These are phyloP conservation scores for Tetragonia tetragonoides DNA, from an alignment of 148 eudicot genomes.

Conservation along the genomic window DNA sequence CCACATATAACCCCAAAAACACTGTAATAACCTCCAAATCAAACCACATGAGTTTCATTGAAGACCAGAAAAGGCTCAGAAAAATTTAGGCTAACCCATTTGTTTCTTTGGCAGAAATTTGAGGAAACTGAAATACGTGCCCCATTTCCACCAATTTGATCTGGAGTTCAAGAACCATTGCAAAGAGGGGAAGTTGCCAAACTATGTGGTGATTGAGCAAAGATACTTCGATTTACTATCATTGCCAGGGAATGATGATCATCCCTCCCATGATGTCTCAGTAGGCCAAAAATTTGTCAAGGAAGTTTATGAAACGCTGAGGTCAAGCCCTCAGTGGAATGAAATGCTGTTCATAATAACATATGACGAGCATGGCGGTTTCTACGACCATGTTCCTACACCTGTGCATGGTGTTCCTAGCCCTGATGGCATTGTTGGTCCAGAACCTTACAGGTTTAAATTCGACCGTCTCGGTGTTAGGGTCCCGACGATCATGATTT, in stretches of 20 bases:
- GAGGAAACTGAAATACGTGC: conserved; percentile 39
- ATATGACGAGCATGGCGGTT: conserved; percentile 92
- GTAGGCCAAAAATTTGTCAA: conserved; percentile 70
- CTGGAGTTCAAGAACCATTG: conserved; percentile 42
- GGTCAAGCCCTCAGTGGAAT: conserved; percentile 86
- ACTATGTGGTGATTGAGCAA: conserved; percentile 55
- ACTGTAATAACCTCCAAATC: too few species aligned
- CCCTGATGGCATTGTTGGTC: conserved; percentile 65
- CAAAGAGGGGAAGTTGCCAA: conserved; percentile 53
- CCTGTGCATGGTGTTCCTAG: conserved; percentile 64
- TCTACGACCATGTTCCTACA: conserved; percentile 75
- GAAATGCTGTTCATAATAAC: conserved; percentile 60
- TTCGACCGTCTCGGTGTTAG: conserved; percentile 83
- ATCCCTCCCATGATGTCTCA: conserved; percentile 65
- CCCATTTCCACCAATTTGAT: conserved; percentile 43
- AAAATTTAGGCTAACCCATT: too few species aligned
- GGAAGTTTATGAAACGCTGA: conserved; percentile 69
- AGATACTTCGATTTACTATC: conserved; percentile 37
- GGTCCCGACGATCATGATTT: conserved; percentile 71
- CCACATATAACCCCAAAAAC: too few species aligned
- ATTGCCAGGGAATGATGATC: conserved; percentile 57
- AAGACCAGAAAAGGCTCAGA: too few species aligned
- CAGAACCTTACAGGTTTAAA: conserved; percentile 52
- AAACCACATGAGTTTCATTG: too few species aligned
- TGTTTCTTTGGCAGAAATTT: conserved; percentile 34